Evolutionary conservation across 2,329 filamentous ascomycete species (phyloP).

Genomic region (Cadophora gregata): DNA sequence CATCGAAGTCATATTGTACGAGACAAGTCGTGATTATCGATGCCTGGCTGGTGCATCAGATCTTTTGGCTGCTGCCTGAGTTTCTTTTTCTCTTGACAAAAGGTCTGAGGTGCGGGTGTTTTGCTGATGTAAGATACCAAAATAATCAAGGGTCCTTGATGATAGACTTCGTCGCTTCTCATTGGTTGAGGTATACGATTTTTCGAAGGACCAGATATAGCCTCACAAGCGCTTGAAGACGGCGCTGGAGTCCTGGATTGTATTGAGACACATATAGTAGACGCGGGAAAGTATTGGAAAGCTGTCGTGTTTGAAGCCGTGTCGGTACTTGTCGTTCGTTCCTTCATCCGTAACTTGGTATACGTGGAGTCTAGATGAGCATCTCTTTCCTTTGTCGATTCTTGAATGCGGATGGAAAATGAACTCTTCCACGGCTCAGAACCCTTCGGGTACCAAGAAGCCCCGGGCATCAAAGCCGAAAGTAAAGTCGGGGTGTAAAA

Average conservation of each 20-base stretch:
- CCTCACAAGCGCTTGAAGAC: background rate
- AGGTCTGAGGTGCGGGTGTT: too few relatives aligned
- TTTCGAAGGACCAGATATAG: background rate
- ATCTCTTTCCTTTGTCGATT: background rate
- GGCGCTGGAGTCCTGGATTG: background rate
- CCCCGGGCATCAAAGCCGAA: constrained; percentile 48
- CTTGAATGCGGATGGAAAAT: background rate
- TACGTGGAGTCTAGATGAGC: background rate
- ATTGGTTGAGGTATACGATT: background rate
- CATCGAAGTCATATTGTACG: background rate
- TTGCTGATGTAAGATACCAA: constrained; percentile 6
- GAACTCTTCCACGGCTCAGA: background rate
- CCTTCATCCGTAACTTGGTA: background rate
- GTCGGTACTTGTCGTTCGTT: background rate
- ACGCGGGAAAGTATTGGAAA: background rate
- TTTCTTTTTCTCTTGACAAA: background rate
- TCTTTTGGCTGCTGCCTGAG: background rate
- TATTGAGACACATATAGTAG: background rate
- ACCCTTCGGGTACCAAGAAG: constrained; percentile 24
- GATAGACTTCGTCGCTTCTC: background rate
- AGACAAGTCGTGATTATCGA: background rate
- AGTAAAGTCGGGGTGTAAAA: constrained; percentile 68
- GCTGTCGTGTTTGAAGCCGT: background rate
- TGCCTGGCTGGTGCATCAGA: background rate
- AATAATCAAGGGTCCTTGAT: background rate